Base-by-base conservation (phyloP, 257 asterid genomes). In the Gentiana straminea region DNA sequence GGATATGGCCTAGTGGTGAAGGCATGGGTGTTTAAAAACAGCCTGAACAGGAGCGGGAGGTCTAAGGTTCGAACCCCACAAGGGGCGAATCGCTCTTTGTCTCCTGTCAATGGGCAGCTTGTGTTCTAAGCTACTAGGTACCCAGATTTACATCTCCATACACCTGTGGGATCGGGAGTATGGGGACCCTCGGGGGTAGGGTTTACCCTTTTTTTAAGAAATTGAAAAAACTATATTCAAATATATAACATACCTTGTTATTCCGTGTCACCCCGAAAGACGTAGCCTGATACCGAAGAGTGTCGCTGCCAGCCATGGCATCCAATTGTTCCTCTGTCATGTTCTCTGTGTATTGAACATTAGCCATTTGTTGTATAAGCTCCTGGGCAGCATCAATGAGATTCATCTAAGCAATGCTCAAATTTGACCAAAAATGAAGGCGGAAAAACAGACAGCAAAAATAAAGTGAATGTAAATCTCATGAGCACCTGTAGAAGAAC, bases 281-380 rank as follows among this genome's bases (percentile, higher is more conserved):
- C 33, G 99, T 92, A 48, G 95, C 97, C 77, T 92, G 99, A 77
- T 88, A 92, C 13, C 99, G 99, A 51, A 92, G 97, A 8, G 94
- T 85, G 37, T 92, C 99, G 74, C 99, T 85, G 76, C 97, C 99
- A 57, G 97, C 86, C 99, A 92, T 88, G 58, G 99, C 90, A 78
- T 92, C 99, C 70, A 92, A 75, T 60, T 92, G 97, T 55, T 92
- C 99, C 80, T 92, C 99, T 0, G 99, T 92, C 97, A 92, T 88
- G 80, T 92, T 92, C 77, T 92, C 99, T 5, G 97, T 92, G 68
- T 92, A 92, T 57, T 88, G 99, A 39, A 92, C 97, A 70, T 92
- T 92, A 24, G 99, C 99, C 99, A 92, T 92, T 79, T 92, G 99
- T 69, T 92, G 97, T 65, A 88, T 73, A 56, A 92, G 89, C 68